Evolutionary conservation across 441 rosid species (phyloP).

Genomic region (California macrophylla): DNA sequence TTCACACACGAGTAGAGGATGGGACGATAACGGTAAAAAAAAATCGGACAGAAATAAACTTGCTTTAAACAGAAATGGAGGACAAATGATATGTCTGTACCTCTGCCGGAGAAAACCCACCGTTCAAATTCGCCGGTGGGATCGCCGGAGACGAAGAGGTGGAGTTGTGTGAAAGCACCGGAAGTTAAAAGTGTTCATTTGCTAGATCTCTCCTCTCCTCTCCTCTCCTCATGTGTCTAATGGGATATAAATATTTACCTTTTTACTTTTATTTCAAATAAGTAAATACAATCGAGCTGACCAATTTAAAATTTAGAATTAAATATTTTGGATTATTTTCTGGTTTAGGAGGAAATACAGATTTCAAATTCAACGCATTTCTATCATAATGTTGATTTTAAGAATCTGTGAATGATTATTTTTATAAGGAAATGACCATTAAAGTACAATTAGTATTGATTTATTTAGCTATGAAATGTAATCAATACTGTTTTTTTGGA

Average conservation of each 20-base stretch:
- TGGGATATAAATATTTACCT: no score
- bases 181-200: no score
- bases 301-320: not conserved
- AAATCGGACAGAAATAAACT: not conserved
- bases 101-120: slow-evolving; percentile 18
- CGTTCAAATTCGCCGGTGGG: slow-evolving; percentile 20
- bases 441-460: not conserved
- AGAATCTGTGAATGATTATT: no score
- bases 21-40: not conserved
- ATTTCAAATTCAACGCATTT: not conserved
- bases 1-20: not conserved
- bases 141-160: slow-evolving; percentile 4
- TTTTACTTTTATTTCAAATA: no score
- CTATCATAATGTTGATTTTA: not conserved
- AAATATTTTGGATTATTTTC: not conserved
- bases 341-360: not conserved
- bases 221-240: no score
- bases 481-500: not conserved
- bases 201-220: no score
- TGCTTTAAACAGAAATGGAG: not conserved
- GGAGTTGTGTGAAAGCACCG: not conserved
- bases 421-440: not conserved
- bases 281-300: not conserved
- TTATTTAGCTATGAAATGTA: not conserved
- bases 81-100: slow-evolving; percentile 17